Conservation (phyloP, 495 filamentous ascomycete genomes). For the Staphylotrichum longicolle region DNA sequence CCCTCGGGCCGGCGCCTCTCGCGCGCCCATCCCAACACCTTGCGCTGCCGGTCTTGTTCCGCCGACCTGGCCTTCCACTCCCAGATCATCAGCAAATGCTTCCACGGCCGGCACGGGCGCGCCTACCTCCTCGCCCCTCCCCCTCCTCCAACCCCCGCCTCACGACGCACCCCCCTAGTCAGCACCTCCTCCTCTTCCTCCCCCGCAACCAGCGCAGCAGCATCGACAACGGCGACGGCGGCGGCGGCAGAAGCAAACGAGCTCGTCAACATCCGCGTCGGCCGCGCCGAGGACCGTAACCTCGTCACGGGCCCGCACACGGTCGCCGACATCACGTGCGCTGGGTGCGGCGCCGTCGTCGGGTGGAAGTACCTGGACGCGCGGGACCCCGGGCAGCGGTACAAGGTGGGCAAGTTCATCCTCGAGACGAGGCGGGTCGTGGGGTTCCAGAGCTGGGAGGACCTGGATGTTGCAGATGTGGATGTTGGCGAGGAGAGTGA, state of each 20-base stretch:
- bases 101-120: conserved; percentile 89
- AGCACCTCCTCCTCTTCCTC: conserved; percentile 20
- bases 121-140: conserved; percentile 70
- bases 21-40: conserved; percentile 43
- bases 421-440: conserved; percentile 77
- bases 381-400: conserved; percentile 73
- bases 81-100: conserved; percentile 87
- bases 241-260: conserved; percentile 14
- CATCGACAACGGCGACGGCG: conserved; percentile 27
- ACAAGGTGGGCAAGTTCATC: conserved; percentile 97
- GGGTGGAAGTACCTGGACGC: conserved; percentile 96
- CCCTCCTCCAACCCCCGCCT: conserved; percentile 19
- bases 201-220: not conserved
- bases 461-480: conserved; percentile 27
- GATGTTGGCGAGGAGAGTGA: not conserved
- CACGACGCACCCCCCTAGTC: conserved; percentile 29
- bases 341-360: conserved; percentile 60
- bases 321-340: conserved; percentile 55
- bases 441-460: conserved; percentile 67
- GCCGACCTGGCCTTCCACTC: conserved; percentile 70
- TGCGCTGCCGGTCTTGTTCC: conserved; percentile 73
- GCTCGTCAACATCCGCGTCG: conserved; percentile 49
- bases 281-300: conserved; percentile 61
- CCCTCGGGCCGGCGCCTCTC: conserved; percentile 25
- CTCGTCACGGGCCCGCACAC: conserved; percentile 77